Evolutionary conservation across 352 stramenopile genomes (phyloP).

Genomic region (Pythium phragmitis): DNA sequence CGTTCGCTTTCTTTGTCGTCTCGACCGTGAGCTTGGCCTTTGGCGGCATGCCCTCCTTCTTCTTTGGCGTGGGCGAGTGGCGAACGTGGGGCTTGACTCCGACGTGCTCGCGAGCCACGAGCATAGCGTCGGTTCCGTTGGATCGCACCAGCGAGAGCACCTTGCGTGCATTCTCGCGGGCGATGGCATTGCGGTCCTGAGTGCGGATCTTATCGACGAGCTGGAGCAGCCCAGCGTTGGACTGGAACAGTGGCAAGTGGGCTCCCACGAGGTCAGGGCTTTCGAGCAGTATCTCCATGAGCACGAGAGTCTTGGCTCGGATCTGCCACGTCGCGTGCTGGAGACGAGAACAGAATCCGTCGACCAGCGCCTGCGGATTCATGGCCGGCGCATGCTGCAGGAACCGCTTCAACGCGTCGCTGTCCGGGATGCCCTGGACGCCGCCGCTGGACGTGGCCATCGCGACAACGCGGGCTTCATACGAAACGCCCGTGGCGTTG

Average conservation of each 20-base stretch:
- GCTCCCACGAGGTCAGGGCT: slow-evolving; percentile 33
- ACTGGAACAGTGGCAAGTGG: slow-evolving; percentile 36
- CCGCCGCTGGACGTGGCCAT: slow-evolving; percentile 47
- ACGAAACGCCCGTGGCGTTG: slow-evolving; percentile 20
- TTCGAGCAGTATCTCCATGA: slow-evolving; percentile 59
- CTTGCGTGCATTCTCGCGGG: slow-evolving; percentile 51
- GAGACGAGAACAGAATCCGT: slow-evolving; percentile 41
- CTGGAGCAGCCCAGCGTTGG: slow-evolving; percentile 29
- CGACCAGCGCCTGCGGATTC: slow-evolving; percentile 28
- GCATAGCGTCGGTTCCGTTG: slow-evolving; percentile 38
- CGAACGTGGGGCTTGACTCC: slow-evolving; percentile 31
- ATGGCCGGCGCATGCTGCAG: slow-evolving; percentile 41
- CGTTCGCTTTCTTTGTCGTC: slow-evolving; percentile 5
- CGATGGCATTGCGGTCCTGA: slow-evolving; percentile 39
- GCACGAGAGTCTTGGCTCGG: slow-evolving; percentile 48
- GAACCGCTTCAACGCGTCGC: slow-evolving; percentile 46
- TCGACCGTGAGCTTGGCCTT: slow-evolving; percentile 12
- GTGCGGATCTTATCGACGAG: slow-evolving; percentile 37
- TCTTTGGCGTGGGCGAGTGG: slow-evolving; percentile 17
- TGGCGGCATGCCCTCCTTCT: slow-evolving; percentile 1
- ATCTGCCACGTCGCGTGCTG: slow-evolving; percentile 54
- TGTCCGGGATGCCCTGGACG: slow-evolving; percentile 54
- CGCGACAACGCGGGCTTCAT: slow-evolving; percentile 48
- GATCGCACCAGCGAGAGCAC: slow-evolving; percentile 56
- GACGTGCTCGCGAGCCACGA: slow-evolving; percentile 35